These are phyloP conservation scores for Alternaria consortialis DNA, from an alignment of 2,329 filamentous ascomycete genomes.

Conservation along the genomic window DNA sequence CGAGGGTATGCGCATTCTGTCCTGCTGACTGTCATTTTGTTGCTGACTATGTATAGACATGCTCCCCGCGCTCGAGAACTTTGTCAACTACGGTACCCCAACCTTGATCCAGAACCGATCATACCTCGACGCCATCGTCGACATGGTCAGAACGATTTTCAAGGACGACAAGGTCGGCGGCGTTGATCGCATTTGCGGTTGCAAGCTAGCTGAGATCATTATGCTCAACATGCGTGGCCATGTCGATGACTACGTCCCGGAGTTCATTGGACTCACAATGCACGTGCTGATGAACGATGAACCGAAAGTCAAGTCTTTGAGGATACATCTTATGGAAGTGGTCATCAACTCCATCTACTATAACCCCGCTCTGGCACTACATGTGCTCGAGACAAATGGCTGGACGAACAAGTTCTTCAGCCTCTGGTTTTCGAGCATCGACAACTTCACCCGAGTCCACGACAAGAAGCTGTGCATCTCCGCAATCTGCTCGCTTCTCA, in stretches of 20 bases:
- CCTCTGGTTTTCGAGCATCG: constrained; percentile 96
- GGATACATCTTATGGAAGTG: constrained; percentile 98
- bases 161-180: constrained; percentile 89
- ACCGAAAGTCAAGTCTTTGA: constrained; percentile 89
- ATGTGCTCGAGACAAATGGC: constrained; percentile 86
- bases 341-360: constrained; percentile 98
- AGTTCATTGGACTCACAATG: constrained; percentile 93
- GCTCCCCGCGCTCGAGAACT: constrained; percentile 97
- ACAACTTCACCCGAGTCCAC: constrained; percentile 90
- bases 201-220: constrained; percentile 95
- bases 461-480: constrained; percentile 99
- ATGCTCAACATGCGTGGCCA: constrained; percentile 93
- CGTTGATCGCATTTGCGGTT: constrained; percentile 94
- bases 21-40: neutral
- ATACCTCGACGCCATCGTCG: constrained; percentile 87
- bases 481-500: constrained; percentile 86
- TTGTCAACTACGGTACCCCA: constrained; percentile 88
- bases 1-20: constrained; percentile 62
- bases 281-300: constrained; percentile 77
- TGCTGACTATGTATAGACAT: constrained; percentile 69
- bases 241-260: constrained; percentile 86
- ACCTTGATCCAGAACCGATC: constrained; percentile 82
- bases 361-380: constrained; percentile 84
- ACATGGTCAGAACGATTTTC: constrained; percentile 97
- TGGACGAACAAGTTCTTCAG: constrained; percentile 99